phyloP scores from a whole-genome alignment of 768 basidiomycete species.

The Kwoniella bestiolae region DNA sequence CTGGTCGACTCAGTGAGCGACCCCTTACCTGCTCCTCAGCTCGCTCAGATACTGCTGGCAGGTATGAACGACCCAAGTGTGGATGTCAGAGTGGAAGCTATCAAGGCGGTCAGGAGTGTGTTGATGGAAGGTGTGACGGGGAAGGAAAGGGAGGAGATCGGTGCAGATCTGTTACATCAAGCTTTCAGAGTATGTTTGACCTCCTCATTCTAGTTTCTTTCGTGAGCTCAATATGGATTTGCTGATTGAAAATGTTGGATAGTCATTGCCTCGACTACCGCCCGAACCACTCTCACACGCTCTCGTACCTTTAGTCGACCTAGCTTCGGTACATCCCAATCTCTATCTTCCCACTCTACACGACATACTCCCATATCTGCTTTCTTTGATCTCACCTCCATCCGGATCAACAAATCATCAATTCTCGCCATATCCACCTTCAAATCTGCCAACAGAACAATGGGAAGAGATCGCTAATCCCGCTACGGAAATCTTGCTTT shows the following conservation, averaged over 20 bases:
- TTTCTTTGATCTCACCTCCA: slow-evolving; percentile 37
- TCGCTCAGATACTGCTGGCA: slow-evolving; percentile 44
- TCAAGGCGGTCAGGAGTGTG: slow-evolving; percentile 43
- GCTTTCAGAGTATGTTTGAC: slow-evolving; percentile 36
- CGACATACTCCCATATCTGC: slow-evolving; percentile 31
- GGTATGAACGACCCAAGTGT: slow-evolving; percentile 48
- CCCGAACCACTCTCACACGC: slow-evolving; percentile 31
- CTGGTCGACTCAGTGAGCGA: slow-evolving; percentile 40
- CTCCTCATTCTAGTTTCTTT: neutral
- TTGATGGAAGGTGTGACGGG: slow-evolving; percentile 41
- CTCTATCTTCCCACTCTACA: slow-evolving; percentile 32
- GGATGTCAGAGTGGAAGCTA: slow-evolving; percentile 48
- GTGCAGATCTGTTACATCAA: slow-evolving; percentile 30
- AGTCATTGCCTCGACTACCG: slow-evolving; percentile 37
- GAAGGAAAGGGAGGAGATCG: slow-evolving; percentile 40
- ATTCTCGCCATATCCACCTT: slow-evolving; percentile 31
- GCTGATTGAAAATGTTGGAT: neutral
- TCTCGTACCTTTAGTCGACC: slow-evolving; percentile 42
- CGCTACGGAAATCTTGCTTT: slow-evolving; percentile 81
- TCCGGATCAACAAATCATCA: slow-evolving; percentile 3
- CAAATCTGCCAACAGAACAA: slow-evolving; percentile 63
- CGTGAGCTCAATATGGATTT: neutral
- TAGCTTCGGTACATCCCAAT: slow-evolving; percentile 38
- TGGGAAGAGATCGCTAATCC: slow-evolving; percentile 71
- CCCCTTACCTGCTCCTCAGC: slow-evolving; percentile 37